Base-by-base conservation (phyloP, 1,139 yeast genomes). In the Blastobotrys arbuscula region DNA sequence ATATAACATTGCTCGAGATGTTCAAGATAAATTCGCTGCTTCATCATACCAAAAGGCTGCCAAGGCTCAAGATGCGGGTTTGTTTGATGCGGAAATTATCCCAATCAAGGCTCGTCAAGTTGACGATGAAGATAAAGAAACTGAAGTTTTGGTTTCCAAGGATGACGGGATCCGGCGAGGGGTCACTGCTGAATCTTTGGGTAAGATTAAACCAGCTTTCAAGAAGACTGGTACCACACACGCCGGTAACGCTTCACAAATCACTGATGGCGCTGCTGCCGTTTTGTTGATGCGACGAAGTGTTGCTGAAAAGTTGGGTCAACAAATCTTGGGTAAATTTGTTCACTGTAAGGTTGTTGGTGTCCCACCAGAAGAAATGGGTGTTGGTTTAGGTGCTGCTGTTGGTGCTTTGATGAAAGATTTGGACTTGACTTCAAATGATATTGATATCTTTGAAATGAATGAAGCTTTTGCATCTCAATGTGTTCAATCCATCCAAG, bases 391-490 rank as follows among this genome's bases (percentile, higher is more conserved):
- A 53, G 96, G 95, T 31, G 79, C 79, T 59, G 97, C 97, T 54
- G 88, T 90, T 60, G 97, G 97, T 54, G 78, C 76, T 52, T 83
- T 86, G 18, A 77, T 90, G 61, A 72, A 78, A 64, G 79, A 79
- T 63, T 69, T 82, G 40, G 84, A 85, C 30, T 68, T 90, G 56
- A 71, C 75, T 18, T 73, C 77, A 36, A 75, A 76, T 46, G 96
- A 89, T 59, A 71, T 90, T 52, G 78, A 79, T 50, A 76, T 87
- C 30, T 90, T 74, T 64, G 97, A 90, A 73, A 81, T 90, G 62
- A 90, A 90, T 70, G 97, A 90, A 73, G 97, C 97, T 3, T 90
- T 90, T 69, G 97, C 97, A 16, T 94, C 94, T 13, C 97, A 90
- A 73, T 88, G 95, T 51, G 70, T 90, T 50, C 90, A 78, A 73